phyloP scores from a whole-genome alignment of 2,329 filamentous ascomycete species.

The Ophiostoma ips region DNA sequence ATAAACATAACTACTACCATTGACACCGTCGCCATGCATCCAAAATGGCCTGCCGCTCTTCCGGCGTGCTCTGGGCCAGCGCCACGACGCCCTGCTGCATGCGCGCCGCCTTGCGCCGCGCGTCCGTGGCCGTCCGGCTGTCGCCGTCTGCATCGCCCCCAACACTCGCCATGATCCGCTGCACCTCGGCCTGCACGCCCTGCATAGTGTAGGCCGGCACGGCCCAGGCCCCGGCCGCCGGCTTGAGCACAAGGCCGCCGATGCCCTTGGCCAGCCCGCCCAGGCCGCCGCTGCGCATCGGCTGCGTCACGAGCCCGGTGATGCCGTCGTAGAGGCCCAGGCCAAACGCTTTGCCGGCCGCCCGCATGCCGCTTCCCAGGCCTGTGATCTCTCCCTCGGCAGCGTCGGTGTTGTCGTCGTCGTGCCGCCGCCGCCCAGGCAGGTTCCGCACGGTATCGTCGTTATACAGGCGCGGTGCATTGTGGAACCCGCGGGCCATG shows the following conservation, averaged over 20 bases:
- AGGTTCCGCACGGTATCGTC: slow-evolving; percentile 58
- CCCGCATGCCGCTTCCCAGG: slow-evolving; percentile 58
- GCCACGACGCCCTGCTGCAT: slow-evolving; percentile 5
- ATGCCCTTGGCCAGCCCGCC: slow-evolving; percentile 58
- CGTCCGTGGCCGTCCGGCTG: not conserved
- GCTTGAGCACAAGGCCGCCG: slow-evolving; percentile 67
- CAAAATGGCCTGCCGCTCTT: not conserved
- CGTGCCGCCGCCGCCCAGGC: not conserved
- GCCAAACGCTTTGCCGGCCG: slow-evolving; percentile 68
- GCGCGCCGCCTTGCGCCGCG: slow-evolving; percentile 1
- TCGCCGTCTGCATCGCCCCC: not conserved
- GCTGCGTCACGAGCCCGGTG: slow-evolving; percentile 64
- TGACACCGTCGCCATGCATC: not conserved
- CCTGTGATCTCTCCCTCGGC: slow-evolving; percentile 43
- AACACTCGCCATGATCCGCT: slow-evolving; percentile 16
- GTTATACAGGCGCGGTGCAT: slow-evolving; percentile 72
- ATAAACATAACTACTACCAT: too few species aligned
- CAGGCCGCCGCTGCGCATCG: slow-evolving; percentile 34
- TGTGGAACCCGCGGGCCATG: slow-evolving; percentile 75
- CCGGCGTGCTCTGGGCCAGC: not conserved
- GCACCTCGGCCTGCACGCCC: slow-evolving; percentile 65
- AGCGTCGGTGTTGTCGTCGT: not conserved
- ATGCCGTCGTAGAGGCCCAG: slow-evolving; percentile 68
- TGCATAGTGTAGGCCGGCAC: slow-evolving; percentile 73
- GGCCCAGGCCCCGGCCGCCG: slow-evolving; percentile 59